These are phyloP conservation scores for Candida pseudofarinosa DNA, from an alignment of 805 yeast species.

Conservation along the genomic window DNA sequence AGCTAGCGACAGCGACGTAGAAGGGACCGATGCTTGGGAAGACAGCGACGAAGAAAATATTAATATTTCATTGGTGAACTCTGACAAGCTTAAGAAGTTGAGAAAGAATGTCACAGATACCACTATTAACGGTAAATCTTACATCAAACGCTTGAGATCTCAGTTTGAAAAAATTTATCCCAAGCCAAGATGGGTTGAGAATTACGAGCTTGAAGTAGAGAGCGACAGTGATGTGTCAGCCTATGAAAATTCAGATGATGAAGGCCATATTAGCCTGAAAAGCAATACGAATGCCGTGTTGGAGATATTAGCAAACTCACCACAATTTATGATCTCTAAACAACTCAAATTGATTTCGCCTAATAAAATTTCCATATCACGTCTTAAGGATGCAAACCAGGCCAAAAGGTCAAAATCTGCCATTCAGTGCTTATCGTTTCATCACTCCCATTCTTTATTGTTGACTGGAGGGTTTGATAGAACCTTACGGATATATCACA, in stretches of 20 bases:
- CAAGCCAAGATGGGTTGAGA: constrained; percentile 73
- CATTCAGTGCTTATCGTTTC: constrained; percentile 83
- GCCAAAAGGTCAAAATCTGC: constrained; percentile 69
- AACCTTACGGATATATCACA: constrained; percentile 79
- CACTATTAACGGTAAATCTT: constrained; percentile 54
- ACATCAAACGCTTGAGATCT: constrained; percentile 59
- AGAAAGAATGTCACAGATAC: constrained; percentile 57
- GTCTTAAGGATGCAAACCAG: constrained; percentile 83
- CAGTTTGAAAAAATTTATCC: constrained; percentile 77
- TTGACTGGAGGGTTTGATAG: constrained; percentile 92
- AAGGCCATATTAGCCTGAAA: constrained; percentile 17
- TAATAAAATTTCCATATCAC: constrained; percentile 64
- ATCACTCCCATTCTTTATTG: constrained; percentile 75
- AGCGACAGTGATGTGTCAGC: constrained; percentile 10
- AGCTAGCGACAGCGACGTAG: constrained; percentile 25
- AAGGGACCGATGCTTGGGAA: constrained; percentile 51
- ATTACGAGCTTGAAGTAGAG: constrained; percentile 35
- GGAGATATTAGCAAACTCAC: constrained; percentile 27
- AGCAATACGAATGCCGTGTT: constrained; percentile 29
- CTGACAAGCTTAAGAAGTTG: constrained; percentile 67
- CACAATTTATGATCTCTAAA: constrained; percentile 39
- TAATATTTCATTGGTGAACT: constrained; percentile 52
- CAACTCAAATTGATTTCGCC: constrained; percentile 62
- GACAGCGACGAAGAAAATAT: constrained; percentile 89
- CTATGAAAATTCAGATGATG: constrained; percentile 15